Conservation (phyloP, 2,329 filamentous ascomycete genomes). For the Aspergillus awamori region DNA sequence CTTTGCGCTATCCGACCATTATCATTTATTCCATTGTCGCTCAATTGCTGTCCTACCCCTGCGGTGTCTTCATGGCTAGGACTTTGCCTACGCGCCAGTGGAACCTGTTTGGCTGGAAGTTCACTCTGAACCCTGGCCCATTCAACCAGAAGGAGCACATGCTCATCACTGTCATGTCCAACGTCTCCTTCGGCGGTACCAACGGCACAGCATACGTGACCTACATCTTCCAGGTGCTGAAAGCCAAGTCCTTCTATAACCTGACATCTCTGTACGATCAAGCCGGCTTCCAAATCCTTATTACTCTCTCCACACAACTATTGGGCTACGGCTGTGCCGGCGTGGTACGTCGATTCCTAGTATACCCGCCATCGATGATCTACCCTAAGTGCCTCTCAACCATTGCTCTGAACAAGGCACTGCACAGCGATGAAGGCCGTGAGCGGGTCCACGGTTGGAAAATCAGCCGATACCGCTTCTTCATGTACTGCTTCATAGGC, state of each 20-base stretch:
- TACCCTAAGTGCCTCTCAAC: constrained; percentile 10
- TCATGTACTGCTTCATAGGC: constrained; percentile 8
- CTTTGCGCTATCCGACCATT: constrained; percentile 17
- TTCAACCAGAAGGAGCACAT: constrained; percentile 19
- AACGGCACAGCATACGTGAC: constrained; percentile 1
- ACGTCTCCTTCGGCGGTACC: constrained; percentile 4
- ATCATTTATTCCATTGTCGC: not conserved
- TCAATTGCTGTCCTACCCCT: constrained; percentile 11
- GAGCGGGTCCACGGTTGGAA: constrained; percentile 2
- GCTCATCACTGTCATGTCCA: constrained; percentile 13
- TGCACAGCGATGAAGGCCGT: constrained; percentile 6
- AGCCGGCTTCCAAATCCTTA: constrained; percentile 8
- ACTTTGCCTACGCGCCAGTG: constrained; percentile 8
- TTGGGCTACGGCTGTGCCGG: constrained; percentile 14
- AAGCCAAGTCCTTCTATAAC: constrained; percentile 8
- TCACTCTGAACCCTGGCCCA: constrained; percentile 14
- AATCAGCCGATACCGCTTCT: constrained; percentile 12
- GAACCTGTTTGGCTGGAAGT: constrained; percentile 7
- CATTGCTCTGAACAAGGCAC: constrained; percentile 12
- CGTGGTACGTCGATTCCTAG: constrained; percentile 11
- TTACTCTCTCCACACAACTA: constrained; percentile 10
- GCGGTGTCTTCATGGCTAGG: constrained; percentile 9
- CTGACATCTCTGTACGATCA: not conserved
- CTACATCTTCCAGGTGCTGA: constrained; percentile 10
- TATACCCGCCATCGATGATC: constrained; percentile 13